Conservation (phyloP, 208 protist genomes). For the Trypanosoma congolense region DNA sequence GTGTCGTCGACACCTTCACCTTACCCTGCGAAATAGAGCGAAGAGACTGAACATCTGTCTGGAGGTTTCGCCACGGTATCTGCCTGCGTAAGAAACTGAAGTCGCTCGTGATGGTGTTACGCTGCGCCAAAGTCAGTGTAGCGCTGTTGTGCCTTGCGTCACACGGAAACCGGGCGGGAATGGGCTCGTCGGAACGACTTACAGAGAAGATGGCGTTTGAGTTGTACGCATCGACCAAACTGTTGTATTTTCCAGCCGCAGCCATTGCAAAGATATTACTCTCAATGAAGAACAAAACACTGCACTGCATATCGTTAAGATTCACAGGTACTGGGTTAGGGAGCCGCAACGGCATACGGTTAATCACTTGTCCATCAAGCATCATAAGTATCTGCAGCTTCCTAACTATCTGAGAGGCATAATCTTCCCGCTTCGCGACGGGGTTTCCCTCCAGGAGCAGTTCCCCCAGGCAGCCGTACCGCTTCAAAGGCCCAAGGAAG, state of each 20-base stretch:
- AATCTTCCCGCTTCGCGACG: constrained; percentile 34
- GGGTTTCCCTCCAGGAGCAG: constrained; percentile 68
- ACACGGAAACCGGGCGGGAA: constrained; percentile 47
- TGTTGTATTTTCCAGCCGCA: constrained; percentile 19
- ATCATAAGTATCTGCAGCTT: constrained; percentile 49
- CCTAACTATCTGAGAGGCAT: constrained; percentile 35
- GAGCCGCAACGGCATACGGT: constrained; percentile 46
- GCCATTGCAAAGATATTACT: constrained; percentile 24
- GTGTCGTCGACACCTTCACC: constrained; percentile 36
- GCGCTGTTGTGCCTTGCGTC: constrained; percentile 41
- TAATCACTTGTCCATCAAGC: constrained; percentile 51
- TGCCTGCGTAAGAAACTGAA: constrained; percentile 30
- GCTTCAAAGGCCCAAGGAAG: constrained; percentile 57
- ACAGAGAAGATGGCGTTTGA: constrained; percentile 29
- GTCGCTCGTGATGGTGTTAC: constrained; percentile 53
- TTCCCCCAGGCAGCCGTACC: constrained; percentile 61
- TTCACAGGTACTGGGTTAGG: constrained; percentile 46
- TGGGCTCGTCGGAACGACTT: constrained; percentile 44
- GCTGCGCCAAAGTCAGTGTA: constrained; percentile 41
- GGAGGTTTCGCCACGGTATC: constrained; percentile 66
- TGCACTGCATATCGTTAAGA: constrained; percentile 21
- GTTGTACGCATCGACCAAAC: constrained; percentile 18
- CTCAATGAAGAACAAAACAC: constrained; percentile 39
- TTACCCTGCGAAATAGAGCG: constrained; percentile 44
- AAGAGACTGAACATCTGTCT: constrained; percentile 38